Conservation (phyloP, 371 early-diverging fungal genomes). For the Coemansia linderi region DNA sequence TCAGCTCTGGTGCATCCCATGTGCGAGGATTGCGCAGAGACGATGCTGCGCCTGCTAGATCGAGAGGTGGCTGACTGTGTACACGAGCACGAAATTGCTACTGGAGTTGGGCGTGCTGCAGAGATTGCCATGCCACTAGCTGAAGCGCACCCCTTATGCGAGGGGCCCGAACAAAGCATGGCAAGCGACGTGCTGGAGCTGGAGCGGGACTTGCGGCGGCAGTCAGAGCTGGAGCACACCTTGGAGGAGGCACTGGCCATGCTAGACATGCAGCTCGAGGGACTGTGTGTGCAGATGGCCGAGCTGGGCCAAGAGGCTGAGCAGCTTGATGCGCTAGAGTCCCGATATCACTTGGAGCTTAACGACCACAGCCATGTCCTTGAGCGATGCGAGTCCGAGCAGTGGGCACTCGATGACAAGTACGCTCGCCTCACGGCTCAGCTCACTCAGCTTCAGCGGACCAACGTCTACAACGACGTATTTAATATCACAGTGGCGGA, state of each 20-base stretch:
- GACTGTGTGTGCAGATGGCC: slow-evolving; percentile 62
- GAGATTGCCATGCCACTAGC: slow-evolving; percentile 54
- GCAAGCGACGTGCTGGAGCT: slow-evolving; percentile 57
- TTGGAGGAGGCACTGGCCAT: slow-evolving; percentile 57
- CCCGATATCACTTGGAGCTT: slow-evolving; percentile 72
- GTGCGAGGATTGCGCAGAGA: slow-evolving; percentile 88
- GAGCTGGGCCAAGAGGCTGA: slow-evolving; percentile 64
- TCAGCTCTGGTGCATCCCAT: slow-evolving; percentile 67
- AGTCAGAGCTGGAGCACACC: slow-evolving; percentile 47
- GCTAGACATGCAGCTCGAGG: slow-evolving; percentile 64
- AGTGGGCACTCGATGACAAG: slow-evolving; percentile 75
- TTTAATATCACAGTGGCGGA: slow-evolving; percentile 87
- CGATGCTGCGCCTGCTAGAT: slow-evolving; percentile 69
- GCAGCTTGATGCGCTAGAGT: slow-evolving; percentile 67
- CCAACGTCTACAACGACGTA: slow-evolving; percentile 89
- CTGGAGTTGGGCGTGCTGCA: slow-evolving; percentile 65
- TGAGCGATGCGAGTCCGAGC: slow-evolving; percentile 64
- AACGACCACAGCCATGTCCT: slow-evolving; percentile 70
- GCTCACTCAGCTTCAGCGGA: slow-evolving; percentile 82
- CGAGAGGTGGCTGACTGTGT: slow-evolving; percentile 69
- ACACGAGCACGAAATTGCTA: slow-evolving; percentile 75
- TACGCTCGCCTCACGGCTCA: slow-evolving; percentile 77
- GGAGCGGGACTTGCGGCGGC: slow-evolving; percentile 54
- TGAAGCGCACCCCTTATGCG: not conserved
- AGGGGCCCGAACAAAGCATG: slow-evolving; percentile 16